A percentile compares a stretch with the other conserved stretches of the same genome.
phyloP scores from a whole-genome alignment of 2,329 filamentous ascomycete species.

The Aspergillus cejpii region DNA sequence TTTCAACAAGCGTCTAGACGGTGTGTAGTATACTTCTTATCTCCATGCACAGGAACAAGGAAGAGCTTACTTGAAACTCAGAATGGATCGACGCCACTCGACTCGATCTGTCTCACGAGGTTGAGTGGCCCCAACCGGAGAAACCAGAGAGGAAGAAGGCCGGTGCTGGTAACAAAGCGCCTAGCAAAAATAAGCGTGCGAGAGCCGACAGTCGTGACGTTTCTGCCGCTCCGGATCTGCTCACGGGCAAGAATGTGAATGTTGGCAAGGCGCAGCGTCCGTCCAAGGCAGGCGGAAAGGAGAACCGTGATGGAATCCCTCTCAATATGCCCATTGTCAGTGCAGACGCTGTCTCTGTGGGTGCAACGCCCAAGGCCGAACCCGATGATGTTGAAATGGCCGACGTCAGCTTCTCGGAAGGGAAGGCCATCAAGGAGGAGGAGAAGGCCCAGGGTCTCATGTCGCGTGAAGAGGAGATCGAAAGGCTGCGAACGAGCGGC shows the following conservation, averaged over 20 bases:
- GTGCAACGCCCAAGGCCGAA: slow-evolving; percentile 36
- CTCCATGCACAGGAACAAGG: neutral
- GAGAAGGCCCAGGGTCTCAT: slow-evolving; percentile 38
- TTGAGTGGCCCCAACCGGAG: slow-evolving; percentile 92
- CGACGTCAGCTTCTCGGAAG: slow-evolving; percentile 31
- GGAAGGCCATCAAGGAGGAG: slow-evolving; percentile 34
- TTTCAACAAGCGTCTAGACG: slow-evolving; percentile 80
- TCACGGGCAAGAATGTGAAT: slow-evolving; percentile 45
- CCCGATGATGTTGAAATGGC: slow-evolving; percentile 41
- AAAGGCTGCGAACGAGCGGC: slow-evolving; percentile 86
- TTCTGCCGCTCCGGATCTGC: slow-evolving; percentile 50
- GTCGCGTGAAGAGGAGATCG: slow-evolving; percentile 80
- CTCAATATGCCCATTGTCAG: slow-evolving; percentile 27
- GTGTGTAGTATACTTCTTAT: slow-evolving; percentile 27
- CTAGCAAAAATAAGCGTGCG: slow-evolving; percentile 54
- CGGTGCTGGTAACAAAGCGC: slow-evolving; percentile 46
- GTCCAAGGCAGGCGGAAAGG: slow-evolving; percentile 54
- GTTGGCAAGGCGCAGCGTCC: slow-evolving; percentile 43
- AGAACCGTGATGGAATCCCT: slow-evolving; percentile 47
- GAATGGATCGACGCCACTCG: slow-evolving; percentile 83
- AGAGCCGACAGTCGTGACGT: slow-evolving; percentile 48
- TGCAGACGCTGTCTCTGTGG: slow-evolving; percentile 34
- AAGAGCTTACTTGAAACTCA: slow-evolving; percentile 41
- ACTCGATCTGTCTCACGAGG: slow-evolving; percentile 81
- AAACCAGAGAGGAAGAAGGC: slow-evolving; percentile 84